Evolutionary conservation across 495 filamentous ascomycete species (phyloP), one percentile per base, ranked within the genome.

Genomic region (Thermothielavioides terrestris): DNA sequence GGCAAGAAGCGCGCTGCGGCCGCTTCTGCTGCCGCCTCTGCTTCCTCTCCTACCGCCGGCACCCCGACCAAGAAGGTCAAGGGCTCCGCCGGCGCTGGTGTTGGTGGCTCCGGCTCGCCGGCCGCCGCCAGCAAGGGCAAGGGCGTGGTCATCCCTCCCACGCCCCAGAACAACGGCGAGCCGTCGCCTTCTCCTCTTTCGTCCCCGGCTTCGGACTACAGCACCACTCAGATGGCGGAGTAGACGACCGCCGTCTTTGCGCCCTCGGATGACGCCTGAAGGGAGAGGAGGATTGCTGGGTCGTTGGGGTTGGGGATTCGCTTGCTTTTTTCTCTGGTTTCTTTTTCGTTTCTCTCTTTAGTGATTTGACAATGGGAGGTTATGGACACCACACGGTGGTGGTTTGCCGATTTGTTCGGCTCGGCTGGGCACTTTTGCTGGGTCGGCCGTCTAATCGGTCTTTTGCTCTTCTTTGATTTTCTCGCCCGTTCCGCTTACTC

Each of bases 1-100:
- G 42, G 42, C 39, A 34, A 36, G 21, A 42, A 50, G 28, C 21
- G 27, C n/a, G 38, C 36, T 8, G 34, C 49, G 8, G 6, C 49
- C 9, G 18, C 32, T 17, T 30, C 31, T 4, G n/a, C 14, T 22
- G 4, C n/a, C 11, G 10, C 42, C 12, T 4, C 17, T 15, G 36
- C 36, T 3, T 9, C 17, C 8, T 17, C 2, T 21, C 2, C 8
- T 18, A 10, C 14, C 15, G 34, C 34, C 17, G n/a, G 4, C 18
- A 15, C 17, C 17, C n/a, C 2, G 11, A 11, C 3, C 18, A 22
- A 22, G 37, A 10, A 22, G 37, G 20, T 23, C 3, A 21, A 28
- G 22, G 39, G 5, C 22, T 21, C 21, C 12, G 28, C 42, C 31
- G 1, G 14, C 17, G 21, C 14, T 15, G 20, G 21, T 23, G 21